Evolutionary conservation across 1,284 basidiomycete species (phyloP).

Genomic region (Anthracocystis panici-leucophaei): DNA sequence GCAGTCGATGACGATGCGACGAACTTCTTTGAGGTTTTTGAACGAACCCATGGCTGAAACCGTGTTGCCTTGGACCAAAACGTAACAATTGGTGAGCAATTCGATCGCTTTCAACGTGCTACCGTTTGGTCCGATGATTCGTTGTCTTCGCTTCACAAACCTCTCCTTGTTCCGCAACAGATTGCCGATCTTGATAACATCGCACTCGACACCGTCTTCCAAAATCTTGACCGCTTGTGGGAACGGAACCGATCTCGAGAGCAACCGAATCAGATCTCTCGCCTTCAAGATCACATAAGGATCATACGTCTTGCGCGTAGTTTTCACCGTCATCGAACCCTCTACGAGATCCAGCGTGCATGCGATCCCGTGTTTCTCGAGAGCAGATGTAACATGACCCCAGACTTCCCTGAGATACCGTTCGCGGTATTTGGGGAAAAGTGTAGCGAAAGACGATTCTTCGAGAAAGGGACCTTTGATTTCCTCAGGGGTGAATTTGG

Average conservation of each 20-base stretch:
- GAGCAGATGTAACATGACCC: constrained; percentile 87
- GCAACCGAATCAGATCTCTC: constrained; percentile 92
- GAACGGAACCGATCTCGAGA: constrained; percentile 88
- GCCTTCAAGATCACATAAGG: constrained; percentile 97
- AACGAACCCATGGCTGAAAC: constrained; percentile 97
- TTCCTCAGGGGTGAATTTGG: constrained; percentile 78
- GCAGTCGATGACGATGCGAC: constrained; percentile 94
- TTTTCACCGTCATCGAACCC: constrained; percentile 96
- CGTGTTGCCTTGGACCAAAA: constrained; percentile 97
- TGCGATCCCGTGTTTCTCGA: constrained; percentile 85
- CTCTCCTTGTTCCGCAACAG: constrained; percentile 95
- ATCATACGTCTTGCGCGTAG: constrained; percentile 96
- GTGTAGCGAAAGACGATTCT: constrained; percentile 95
- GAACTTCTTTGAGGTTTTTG: constrained; percentile 94
- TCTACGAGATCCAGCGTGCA: constrained; percentile 96
- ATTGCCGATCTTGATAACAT: constrained; percentile 98
- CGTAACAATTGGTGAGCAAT: constrained; percentile 94
- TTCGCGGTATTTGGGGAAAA: constrained; percentile 99
- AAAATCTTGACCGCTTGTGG: constrained; percentile 89
- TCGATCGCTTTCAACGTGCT: constrained; percentile 99
- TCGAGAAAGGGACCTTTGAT: constrained; percentile 85
- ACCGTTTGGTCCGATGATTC: constrained; percentile 96
- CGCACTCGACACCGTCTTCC: constrained; percentile 89
- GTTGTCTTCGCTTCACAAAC: constrained; percentile 93
- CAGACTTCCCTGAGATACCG: constrained; percentile 94